Evolutionary conservation across 2,329 filamentous ascomycete genomes (phyloP).

Genomic region (Coleophoma crateriformis): DNA sequence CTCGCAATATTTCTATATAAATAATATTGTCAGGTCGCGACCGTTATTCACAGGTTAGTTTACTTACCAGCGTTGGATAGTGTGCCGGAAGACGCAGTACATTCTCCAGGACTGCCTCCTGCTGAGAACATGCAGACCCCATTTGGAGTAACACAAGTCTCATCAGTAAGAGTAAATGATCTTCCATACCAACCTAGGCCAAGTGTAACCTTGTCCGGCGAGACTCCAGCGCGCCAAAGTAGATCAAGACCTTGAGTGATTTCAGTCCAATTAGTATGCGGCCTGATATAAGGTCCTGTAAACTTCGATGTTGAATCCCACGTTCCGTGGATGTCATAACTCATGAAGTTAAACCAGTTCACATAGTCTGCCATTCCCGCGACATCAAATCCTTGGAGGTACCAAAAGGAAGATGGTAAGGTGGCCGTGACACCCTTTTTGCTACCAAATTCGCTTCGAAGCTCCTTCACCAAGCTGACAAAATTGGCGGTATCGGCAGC

Average conservation of each 20-base stretch:
- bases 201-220: slow-evolving; percentile 5
- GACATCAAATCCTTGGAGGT: slow-evolving; percentile 23
- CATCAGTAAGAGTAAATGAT: slow-evolving; percentile 5
- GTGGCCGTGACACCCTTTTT: slow-evolving; percentile 2
- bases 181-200: slow-evolving; percentile 9
- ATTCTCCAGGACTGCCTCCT: slow-evolving; percentile 8
- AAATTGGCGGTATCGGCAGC: slow-evolving; percentile 29
- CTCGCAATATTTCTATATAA: slow-evolving; percentile 23
- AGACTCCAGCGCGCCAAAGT: slow-evolving; percentile 6
- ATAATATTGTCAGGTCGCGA: slow-evolving; percentile 13
- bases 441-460: slow-evolving; percentile 21
- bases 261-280: slow-evolving; percentile 9
- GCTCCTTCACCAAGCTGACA: slow-evolving; percentile 14
- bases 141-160: slow-evolving; percentile 2
- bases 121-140: slow-evolving; percentile 4
- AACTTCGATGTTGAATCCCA: slow-evolving; percentile 29
- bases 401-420: slow-evolving; percentile 23
- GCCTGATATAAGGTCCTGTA: slow-evolving; percentile 2
- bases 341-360: slow-evolving; percentile 24
- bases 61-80: slow-evolving; percentile 19
- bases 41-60: neutral
- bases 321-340: slow-evolving; percentile 24
- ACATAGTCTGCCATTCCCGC: slow-evolving; percentile 10
- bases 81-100: slow-evolving; percentile 22
- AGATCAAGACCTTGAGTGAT: slow-evolving; percentile 8